Conservation (phyloP, 345 rosid species). For the Eucalyptus albens region DNA sequence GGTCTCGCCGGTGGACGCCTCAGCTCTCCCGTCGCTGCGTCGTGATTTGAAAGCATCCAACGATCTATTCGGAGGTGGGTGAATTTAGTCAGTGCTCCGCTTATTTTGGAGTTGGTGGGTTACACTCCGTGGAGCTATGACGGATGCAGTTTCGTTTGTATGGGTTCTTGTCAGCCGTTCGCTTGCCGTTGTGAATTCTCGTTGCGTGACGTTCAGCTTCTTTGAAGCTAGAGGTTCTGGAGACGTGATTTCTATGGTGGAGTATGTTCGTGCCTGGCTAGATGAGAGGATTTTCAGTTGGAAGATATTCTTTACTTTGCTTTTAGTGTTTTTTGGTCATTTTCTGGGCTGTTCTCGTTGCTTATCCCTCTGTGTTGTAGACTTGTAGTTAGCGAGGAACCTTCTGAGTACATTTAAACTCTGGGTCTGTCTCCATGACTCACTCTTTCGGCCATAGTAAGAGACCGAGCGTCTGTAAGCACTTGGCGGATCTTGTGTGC, state of each 20-base stretch:
- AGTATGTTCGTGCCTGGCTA: not conserved
- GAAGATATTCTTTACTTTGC: not conserved
- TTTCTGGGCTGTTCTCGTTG: not conserved
- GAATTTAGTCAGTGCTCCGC: not conserved
- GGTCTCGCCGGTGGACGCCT: not conserved
- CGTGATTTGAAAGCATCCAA: not conserved
- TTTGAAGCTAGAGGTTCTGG: not conserved
- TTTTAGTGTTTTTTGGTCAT: not conserved
- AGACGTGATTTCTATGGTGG: not conserved
- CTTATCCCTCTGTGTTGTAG: not conserved
- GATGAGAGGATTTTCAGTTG: not conserved
- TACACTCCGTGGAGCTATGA: not conserved
- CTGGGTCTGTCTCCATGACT: not conserved
- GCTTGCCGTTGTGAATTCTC: not conserved
- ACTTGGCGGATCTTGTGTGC: not conserved
- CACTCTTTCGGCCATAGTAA: not conserved
- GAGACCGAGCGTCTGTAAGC: not conserved
- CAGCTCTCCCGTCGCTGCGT: not conserved
- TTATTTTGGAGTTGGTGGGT: not conserved
- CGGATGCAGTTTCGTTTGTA: not conserved
- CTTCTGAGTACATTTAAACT: not conserved
- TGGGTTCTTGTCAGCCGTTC: not conserved
- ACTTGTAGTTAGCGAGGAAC: not conserved
- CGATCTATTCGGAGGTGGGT: not conserved
- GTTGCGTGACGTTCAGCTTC: not conserved